Conservation (phyloP, 805 yeast genomes). For the Grigorovia yakushimaensis region DNA sequence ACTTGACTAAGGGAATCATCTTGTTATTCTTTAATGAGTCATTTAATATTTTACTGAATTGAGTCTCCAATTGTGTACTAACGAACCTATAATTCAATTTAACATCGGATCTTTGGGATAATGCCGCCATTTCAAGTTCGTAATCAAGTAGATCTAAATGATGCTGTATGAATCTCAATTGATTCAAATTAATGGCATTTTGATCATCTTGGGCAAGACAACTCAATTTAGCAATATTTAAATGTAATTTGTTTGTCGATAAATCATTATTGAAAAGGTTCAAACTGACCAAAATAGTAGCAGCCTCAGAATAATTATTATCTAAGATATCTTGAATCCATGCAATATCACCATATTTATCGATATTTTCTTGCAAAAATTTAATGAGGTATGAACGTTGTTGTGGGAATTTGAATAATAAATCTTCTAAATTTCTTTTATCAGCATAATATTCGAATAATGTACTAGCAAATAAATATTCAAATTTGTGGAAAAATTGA, state of each 20-base stretch:
- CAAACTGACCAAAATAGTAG: constrained; percentile 36
- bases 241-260: constrained; percentile 39
- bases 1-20: constrained; percentile 34
- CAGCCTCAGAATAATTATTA: constrained; percentile 41
- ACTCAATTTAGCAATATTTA: constrained; percentile 65
- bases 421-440: constrained; percentile 39
- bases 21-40: constrained; percentile 22
- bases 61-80: constrained; percentile 12
- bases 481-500: constrained; percentile 49
- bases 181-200: constrained; percentile 4
- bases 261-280: constrained; percentile 35
- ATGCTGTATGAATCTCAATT: constrained; percentile 38
- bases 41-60: constrained; percentile 18
- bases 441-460: constrained; percentile 51
- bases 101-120: constrained; percentile 18
- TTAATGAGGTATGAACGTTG: constrained; percentile 39
- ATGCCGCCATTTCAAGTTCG: constrained; percentile 34
- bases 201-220: constrained; percentile 34
- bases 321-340: constrained; percentile 64
- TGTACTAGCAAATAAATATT: constrained; percentile 56
- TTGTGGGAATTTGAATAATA: constrained; percentile 49
- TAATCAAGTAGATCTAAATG: constrained; percentile 40
- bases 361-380: constrained; percentile 40
- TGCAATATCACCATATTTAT: constrained; percentile 43
- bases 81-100: constrained; percentile 18